Base-by-base conservation (phyloP, 2,329 filamentous ascomycete genomes). In the Domatiomyces catenatus region DNA sequence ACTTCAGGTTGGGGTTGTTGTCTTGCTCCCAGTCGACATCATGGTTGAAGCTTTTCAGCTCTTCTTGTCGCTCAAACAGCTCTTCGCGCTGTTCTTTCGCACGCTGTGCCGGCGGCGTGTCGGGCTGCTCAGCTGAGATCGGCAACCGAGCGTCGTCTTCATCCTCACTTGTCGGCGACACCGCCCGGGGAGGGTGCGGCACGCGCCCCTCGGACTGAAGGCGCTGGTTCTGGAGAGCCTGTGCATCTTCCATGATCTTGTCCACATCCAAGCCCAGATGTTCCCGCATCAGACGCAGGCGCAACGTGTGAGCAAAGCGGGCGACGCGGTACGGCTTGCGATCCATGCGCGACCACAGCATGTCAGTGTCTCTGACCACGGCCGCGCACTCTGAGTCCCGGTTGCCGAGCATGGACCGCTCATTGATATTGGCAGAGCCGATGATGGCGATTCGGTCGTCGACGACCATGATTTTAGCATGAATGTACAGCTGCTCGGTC, bases 351-450 rank as follows among this genome's bases (percentile, higher is more conserved):
- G 89, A 94, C 74, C 80, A 82, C 52, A 95, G 78, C 79, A 94
- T 88, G 64, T 95, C 87, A 1, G 86, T 90, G 64, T 98, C 92
- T 49, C 90, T 80, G 43, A 98, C 85, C 44, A 96, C 77, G 5
- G 89, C 83, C 4, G 90, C 92, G 55, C 86, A 81, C 67, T 98
- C 92, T 0, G 90, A 95, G 66, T 98, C 92, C 61, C 92, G 80
- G 47, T 79, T 83, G 7, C 92, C 92, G 54, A 95, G 67, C 87
- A 96, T 88, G 5, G 90, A 96, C 45, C 92, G 81, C 67, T 98
- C 92, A 61, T 98, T 98, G 72, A 98, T 96, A 64, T 98, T 98
- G 49, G 92, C 92, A 45, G 90, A 96, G 17, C 92, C 92, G 60
- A 98, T 98, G 54, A 98, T 81, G 18, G 84, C 90, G 52, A 92